Evolutionary conservation across 2,329 filamentous ascomycete species (phyloP).

Genomic region (Nigrospora oryzae): DNA sequence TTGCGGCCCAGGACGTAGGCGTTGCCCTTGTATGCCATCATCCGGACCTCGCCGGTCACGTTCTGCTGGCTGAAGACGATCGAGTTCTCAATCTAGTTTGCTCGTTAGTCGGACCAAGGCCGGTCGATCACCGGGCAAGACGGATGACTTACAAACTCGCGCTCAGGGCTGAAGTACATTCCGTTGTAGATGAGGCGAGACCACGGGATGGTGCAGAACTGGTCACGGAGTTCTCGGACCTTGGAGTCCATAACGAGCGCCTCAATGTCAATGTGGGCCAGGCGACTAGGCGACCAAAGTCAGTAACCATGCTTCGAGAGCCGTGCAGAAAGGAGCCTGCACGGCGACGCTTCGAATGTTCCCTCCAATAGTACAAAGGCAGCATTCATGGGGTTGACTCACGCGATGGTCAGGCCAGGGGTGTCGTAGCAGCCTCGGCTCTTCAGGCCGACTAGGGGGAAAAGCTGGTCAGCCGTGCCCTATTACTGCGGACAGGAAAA

Average conservation of each 20-base stretch:
- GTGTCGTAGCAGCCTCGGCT: constrained; percentile 51
- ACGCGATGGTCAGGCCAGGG: constrained; percentile 4
- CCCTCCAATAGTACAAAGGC: too few relatives aligned
- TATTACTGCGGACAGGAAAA: not conserved
- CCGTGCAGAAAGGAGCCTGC: too few relatives aligned
- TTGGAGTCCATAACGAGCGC: constrained; percentile 49
- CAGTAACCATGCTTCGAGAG: too few relatives aligned
- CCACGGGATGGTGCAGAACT: constrained; percentile 46
- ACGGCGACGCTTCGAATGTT: too few relatives aligned
- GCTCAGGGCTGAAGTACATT: constrained; percentile 44
- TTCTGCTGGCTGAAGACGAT: constrained; percentile 51
- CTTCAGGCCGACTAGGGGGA: constrained; percentile 4
- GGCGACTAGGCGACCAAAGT: too few relatives aligned
- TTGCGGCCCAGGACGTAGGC: constrained; percentile 37
- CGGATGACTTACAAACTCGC: constrained; percentile 30
- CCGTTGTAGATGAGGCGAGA: constrained; percentile 35
- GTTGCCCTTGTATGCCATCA: constrained; percentile 30
- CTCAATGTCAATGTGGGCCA: constrained; percentile 36
- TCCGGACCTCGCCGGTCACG: constrained; percentile 27
- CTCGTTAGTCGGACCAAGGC: constrained; percentile 6
- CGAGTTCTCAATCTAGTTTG: constrained; percentile 47
- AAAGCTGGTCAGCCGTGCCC: too few relatives aligned
- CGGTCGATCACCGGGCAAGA: too few relatives aligned
- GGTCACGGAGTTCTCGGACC: constrained; percentile 49
- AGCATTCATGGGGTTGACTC: not conserved